A percentile compares a stretch with the other conserved stretches of the same genome.
phyloP scores from a whole-genome alignment of 805 yeast species.

The Pichia occidentalis region DNA sequence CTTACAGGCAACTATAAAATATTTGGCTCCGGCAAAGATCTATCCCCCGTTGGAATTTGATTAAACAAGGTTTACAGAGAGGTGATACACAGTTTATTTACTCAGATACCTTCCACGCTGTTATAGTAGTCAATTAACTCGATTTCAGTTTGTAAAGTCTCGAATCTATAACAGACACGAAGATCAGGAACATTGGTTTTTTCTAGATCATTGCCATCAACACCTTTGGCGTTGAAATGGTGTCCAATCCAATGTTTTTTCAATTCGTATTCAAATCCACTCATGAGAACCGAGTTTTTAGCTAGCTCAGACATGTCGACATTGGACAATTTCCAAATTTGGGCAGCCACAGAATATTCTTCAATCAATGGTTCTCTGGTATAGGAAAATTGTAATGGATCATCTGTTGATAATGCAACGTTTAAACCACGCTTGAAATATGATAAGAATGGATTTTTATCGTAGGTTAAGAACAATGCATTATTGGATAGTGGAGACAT shows the following conservation, averaged over 20 bases:
- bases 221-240: conserved; percentile 48
- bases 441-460: conserved; percentile 89
- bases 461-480: conserved; percentile 91
- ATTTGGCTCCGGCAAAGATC: conserved; percentile 19
- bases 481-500: conserved; percentile 98
- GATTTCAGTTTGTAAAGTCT: conserved; percentile 66
- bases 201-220: conserved; percentile 81
- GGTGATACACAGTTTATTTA: neutral
- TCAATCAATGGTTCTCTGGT: conserved; percentile 96
- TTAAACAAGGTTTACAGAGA: neutral
- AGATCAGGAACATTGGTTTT: conserved; percentile 94
- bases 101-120: conserved; percentile 3
- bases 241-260: conserved; percentile 92
- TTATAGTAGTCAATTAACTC: conserved; percentile 58
- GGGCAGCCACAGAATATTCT: conserved; percentile 97
- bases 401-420: conserved; percentile 93
- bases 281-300: conserved; percentile 81
- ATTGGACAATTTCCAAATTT: conserved; percentile 85
- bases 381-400: conserved; percentile 94
- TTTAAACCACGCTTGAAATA: conserved; percentile 92
- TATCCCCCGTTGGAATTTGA: conserved; percentile 6
- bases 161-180: conserved; percentile 76
- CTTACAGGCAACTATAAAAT: conserved; percentile 22
- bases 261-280: conserved; percentile 85
- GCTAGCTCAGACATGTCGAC: conserved; percentile 99